Conservation (phyloP, 1,139 yeast genomes). For the Arxiozyma slooffiae region DNA sequence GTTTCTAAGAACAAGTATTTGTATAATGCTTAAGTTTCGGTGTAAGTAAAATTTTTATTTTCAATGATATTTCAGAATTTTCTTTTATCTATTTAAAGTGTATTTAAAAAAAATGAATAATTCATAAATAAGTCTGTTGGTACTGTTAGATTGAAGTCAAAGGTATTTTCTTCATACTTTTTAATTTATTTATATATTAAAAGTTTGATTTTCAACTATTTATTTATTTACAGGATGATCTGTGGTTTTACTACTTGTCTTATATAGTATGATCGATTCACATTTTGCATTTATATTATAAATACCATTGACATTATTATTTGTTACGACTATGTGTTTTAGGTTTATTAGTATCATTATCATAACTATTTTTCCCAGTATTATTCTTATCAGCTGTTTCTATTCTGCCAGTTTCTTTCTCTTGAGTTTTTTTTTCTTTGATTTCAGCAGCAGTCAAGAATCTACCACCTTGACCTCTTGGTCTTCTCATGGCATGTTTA, state of each 20-base stretch:
- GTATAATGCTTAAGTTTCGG: no score
- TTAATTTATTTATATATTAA: conserved; percentile 20
- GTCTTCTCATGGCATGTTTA: conserved; percentile 98
- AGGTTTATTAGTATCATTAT: not conserved
- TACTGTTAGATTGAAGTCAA: not conserved
- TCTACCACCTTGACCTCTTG: conserved; percentile 97
- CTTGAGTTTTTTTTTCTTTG: conserved; percentile 26
- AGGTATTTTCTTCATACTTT: no score
- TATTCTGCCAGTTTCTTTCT: not conserved
- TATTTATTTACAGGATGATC: not conserved
- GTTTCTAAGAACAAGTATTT: no score
- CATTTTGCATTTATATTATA: not conserved
- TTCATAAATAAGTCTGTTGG: not conserved
- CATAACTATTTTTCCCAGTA: not conserved
- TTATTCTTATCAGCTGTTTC: not conserved
- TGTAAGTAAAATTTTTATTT: no score
- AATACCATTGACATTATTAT: not conserved
- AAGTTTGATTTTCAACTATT: not conserved
- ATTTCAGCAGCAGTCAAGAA: conserved; percentile 95
- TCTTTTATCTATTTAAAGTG: no score
- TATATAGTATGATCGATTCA: not conserved
- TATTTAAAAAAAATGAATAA: no score
- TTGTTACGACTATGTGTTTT: not conserved
- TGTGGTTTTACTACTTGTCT: not conserved
- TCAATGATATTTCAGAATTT: not conserved